Evolutionary conservation across 306 rosid species (phyloP), one percentile per base, ranked within the genome.

Genomic region (Morella rubra): DNA sequence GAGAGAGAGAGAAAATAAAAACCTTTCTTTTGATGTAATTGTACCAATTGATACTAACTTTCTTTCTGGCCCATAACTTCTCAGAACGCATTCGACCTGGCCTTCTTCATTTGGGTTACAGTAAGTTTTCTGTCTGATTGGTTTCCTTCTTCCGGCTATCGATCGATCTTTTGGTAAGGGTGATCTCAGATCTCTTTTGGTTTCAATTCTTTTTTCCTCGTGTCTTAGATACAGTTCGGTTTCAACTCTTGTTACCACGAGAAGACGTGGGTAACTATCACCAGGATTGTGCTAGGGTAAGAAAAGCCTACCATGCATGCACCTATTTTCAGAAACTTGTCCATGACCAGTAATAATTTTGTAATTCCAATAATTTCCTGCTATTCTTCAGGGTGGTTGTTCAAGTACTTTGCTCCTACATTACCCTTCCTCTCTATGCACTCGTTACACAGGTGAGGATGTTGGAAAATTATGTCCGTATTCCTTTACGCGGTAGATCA

Each of bases 391-490:
- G 87, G 55, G 80, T 84, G 54, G 8, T 42, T 0, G 72, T 71
- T 22, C 87, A 84, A 74, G 75, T 84, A 46, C 74, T 84, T 45
- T 84, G 82, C 80, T 81, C 78, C 85, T 84, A 84, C 50, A 70
- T 81, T 41, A 84, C 87, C 42, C 87, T 81, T 64, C 87, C 87
- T 42, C 82, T 84, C 44, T 84, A 81, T 71, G 83, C 87, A 55
- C 87, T 84, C 40, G 85, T 84, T 24, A 84, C 82, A 74, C 80
- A 84, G 87, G 87, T 76, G 50, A 80, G 42, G 32, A 40, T 37
- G 15, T 65, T 62, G 1, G 40, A 24, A 71, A 51, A 10, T 58
- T 58, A 0, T 47, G 22, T 41, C 6, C 0, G 42, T 42, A 4
- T 13, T 22, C n/a, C 41, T 13, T 44, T 47, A 11, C 52, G 47